phyloP scores from a whole-genome alignment of 2,329 filamentous ascomycete species.

The Arthroderma sp. region DNA sequence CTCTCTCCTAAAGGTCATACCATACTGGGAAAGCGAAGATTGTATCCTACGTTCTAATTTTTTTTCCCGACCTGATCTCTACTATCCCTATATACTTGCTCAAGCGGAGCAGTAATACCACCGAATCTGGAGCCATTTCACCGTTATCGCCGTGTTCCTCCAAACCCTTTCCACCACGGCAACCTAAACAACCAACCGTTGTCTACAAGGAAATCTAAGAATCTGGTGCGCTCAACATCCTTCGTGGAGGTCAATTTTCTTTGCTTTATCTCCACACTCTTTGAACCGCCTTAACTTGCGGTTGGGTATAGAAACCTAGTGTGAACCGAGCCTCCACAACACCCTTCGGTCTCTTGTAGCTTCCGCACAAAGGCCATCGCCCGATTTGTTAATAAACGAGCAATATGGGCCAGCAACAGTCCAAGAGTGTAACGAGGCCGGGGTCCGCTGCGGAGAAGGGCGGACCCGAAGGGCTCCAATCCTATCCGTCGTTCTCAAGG shows the following conservation, averaged over 20 bases:
- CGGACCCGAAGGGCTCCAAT: slow-evolving; percentile 51
- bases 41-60: too few relatives aligned
- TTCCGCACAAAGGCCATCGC: too few relatives aligned
- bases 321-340: too few relatives aligned
- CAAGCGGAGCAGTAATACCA: slow-evolving; percentile 6
- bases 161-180: slow-evolving; percentile 6
- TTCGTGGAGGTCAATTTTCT: slow-evolving; percentile 12
- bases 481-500: slow-evolving; percentile 82
- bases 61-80: too few relatives aligned
- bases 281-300: slow-evolving; percentile 11
- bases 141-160: slow-evolving; percentile 3
- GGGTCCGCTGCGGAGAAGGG: slow-evolving; percentile 23
- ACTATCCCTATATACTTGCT: slow-evolving; percentile 2
- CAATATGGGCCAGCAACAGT: slow-evolving; percentile 40
- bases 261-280: slow-evolving; percentile 12
- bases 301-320: too few relatives aligned
- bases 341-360: too few relatives aligned
- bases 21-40: too few relatives aligned
- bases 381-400: slow-evolving; percentile 1
- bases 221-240: slow-evolving; percentile 8
- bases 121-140: slow-evolving; percentile 11
- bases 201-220: slow-evolving; percentile 7
- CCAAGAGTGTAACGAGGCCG: slow-evolving; percentile 42
- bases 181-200: slow-evolving; percentile 9
- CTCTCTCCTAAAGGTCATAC: too few relatives aligned